A percentile compares a stretch with the other conserved stretches of the same genome.
Conservation (phyloP, 176 grass and related monocot genomes). For the Oryza longistaminata region DNA sequence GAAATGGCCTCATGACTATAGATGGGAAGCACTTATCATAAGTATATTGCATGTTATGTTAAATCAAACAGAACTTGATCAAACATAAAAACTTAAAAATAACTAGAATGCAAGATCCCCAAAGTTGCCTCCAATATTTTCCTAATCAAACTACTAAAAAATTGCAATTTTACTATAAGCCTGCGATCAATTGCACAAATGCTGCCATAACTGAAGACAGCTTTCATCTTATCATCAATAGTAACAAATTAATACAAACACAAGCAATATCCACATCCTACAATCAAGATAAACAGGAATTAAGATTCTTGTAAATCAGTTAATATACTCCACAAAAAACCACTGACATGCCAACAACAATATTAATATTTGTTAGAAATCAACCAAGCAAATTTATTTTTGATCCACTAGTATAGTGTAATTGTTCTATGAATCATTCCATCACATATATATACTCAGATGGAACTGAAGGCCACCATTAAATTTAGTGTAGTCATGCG, state of each 20-base stretch:
- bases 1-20: not conserved
- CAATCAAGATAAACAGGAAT: not conserved
- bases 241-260: not conserved
- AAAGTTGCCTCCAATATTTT: not conserved
- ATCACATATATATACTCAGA: not conserved
- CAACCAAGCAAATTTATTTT: not conserved
- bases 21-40: not conserved
- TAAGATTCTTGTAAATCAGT: too few species aligned
- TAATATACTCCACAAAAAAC: too few species aligned
- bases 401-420: not conserved
- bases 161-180: not conserved
- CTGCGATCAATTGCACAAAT: not conserved
- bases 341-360: too few species aligned
- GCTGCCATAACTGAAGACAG: not conserved
- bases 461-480: too few species aligned
- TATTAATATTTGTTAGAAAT: not conserved
- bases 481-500: too few species aligned
- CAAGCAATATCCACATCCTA: not conserved
- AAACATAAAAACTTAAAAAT: not conserved
- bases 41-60: not conserved
- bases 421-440: not conserved
- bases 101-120: not conserved
- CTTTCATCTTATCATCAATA: not conserved
- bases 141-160: not conserved
- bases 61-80: not conserved